Evolutionary conservation across 2,329 filamentous ascomycete species (phyloP).

Genomic region (Xylariaceae sp.): DNA sequence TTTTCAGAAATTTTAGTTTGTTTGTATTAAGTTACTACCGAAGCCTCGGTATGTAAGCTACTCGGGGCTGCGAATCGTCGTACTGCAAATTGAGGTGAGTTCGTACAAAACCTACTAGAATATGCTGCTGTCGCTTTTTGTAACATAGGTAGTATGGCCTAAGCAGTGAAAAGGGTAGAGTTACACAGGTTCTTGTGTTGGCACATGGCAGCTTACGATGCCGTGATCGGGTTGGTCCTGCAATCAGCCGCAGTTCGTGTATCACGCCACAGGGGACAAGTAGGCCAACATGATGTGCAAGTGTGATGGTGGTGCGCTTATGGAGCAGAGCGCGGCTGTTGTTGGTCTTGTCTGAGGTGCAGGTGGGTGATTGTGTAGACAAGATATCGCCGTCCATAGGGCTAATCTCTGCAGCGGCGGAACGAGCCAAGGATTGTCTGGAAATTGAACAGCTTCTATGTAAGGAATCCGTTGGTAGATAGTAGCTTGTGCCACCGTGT

Average conservation of each 20-base stretch:
- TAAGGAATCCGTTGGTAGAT: conserved; percentile 1
- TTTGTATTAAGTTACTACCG: too few relatives aligned
- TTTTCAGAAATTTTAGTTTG: too few relatives aligned
- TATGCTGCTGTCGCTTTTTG: background rate
- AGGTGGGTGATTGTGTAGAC: background rate
- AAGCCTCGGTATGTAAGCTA: too few relatives aligned
- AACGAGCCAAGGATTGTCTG: conserved; percentile 1
- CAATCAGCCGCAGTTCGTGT: conserved; percentile 23
- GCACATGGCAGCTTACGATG: conserved; percentile 17
- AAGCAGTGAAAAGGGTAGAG: background rate
- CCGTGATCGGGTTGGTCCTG: conserved; percentile 18
- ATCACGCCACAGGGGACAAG: background rate
- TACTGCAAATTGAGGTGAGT: too few relatives aligned
- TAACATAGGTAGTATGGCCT: background rate
- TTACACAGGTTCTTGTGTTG: conserved; percentile 8
- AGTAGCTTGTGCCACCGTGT: background rate
- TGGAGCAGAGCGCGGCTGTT: background rate
- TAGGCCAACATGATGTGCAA: background rate
- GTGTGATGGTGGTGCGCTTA: conserved; percentile 7
- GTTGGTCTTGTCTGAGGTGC: conserved; percentile 7
- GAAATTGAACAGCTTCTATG: background rate
- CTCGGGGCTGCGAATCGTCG: too few relatives aligned
- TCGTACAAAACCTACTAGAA: background rate
- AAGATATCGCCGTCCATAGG: background rate
- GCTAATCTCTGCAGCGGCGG: conserved; percentile 14